Evolutionary conservation across 2,329 filamentous ascomycete species (phyloP).

Genomic region (Colletotrichum melonis): DNA sequence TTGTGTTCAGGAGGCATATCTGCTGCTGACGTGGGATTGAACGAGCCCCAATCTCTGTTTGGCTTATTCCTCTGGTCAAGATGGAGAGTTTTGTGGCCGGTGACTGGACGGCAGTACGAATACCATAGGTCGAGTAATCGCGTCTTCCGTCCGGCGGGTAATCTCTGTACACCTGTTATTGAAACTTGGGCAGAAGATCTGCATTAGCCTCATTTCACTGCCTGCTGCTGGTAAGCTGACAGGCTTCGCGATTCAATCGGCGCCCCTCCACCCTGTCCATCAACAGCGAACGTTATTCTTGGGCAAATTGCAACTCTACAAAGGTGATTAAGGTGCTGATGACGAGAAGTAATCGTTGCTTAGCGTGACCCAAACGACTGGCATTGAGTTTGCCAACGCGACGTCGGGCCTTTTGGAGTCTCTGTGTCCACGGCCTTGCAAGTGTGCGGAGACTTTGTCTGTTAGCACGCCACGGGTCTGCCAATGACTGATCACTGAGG

Average conservation of each 20-base stretch:
- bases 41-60: not conserved
- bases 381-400: slow-evolving; percentile 22
- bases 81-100: not conserved
- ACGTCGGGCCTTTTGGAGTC: not conserved
- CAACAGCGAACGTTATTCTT: not conserved
- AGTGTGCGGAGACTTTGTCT: not conserved
- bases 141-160: not conserved
- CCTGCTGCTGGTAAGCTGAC: slow-evolving; percentile 21
- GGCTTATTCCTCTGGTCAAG: not conserved
- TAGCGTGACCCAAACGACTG: slow-evolving; percentile 29
- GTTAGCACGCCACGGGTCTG: not conserved
- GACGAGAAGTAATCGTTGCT: not conserved
- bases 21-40: slow-evolving; percentile 19
- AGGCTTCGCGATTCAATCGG: not conserved
- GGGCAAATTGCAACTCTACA: not conserved
- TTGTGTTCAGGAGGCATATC: not conserved
- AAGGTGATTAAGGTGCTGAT: not conserved
- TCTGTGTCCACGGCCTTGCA: not conserved
- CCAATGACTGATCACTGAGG: not conserved
- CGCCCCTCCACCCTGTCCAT: not conserved
- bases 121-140: not conserved
- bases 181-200: not conserved
- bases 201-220: not conserved
- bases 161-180: not conserved
- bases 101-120: not conserved